These are phyloP conservation scores for Aspergillus incahuasiensis DNA, from an alignment of 495 filamentous ascomycete genomes.

Conservation along the genomic window DNA sequence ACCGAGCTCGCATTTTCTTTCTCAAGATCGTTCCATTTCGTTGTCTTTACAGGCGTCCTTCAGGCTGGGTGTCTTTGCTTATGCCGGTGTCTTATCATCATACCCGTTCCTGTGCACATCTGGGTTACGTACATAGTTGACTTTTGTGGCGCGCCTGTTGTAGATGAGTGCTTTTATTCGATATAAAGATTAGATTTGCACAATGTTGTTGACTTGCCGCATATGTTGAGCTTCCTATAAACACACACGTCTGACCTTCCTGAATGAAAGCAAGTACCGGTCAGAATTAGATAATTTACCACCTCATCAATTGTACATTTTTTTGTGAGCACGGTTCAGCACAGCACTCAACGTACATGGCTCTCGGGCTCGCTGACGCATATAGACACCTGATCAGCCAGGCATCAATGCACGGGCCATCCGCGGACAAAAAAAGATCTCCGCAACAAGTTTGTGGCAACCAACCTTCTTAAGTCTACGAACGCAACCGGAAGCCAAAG, in stretches of 20 bases:
- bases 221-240: no score
- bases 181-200: not conserved
- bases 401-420: slow-evolving; percentile 14
- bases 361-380: not conserved
- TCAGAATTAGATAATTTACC: no score
- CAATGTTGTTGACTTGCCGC: no score
- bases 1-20: not conserved
- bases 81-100: slow-evolving; percentile 9
- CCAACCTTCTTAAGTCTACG: not conserved
- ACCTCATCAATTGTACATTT: no score
- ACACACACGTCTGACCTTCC: no score
- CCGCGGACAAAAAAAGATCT: slow-evolving; percentile 15
- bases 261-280: no score
- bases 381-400: slow-evolving; percentile 7
- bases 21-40: not conserved
- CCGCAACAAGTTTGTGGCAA: not conserved
- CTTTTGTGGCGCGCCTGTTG: slow-evolving; percentile 10
- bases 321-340: no score
- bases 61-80: slow-evolving; percentile 7
- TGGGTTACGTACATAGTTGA: slow-evolving; percentile 17
- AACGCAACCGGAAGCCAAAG: no score
- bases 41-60: not conserved
- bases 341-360: not conserved
- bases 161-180: slow-evolving; percentile 2
- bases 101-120: slow-evolving; percentile 21